phyloP scores from a whole-genome alignment of 1,139 yeast species.

The Barnettozyma hawaiiensis region DNA sequence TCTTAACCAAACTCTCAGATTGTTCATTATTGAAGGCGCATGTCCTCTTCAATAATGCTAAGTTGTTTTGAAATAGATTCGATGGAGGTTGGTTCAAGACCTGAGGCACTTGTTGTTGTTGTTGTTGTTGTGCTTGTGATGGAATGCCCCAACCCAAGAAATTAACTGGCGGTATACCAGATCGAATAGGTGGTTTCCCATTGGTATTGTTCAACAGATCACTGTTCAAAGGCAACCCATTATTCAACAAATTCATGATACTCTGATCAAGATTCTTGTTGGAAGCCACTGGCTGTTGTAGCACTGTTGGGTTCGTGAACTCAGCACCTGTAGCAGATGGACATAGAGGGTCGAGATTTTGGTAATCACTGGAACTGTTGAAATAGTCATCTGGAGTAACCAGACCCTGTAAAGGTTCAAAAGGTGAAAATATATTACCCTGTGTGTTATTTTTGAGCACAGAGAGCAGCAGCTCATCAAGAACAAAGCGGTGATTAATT shows the following conservation, averaged over 20 bases:
- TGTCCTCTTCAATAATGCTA: not conserved
- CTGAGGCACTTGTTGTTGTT: not conserved
- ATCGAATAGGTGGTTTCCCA: not conserved
- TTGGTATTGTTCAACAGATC: not conserved
- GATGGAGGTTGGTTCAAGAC: not conserved
- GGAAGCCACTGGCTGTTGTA: not conserved
- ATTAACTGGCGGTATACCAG: not conserved
- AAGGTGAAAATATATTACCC: not conserved
- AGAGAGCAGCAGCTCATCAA: not conserved
- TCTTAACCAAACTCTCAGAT: not conserved
- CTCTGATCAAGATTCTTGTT: slow-evolving; percentile 10
- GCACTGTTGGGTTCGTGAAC: not conserved
- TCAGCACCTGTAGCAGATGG: not conserved
- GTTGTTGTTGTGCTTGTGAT: not conserved
- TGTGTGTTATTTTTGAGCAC: not conserved
- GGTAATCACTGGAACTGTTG: not conserved
- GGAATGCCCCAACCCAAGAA: not conserved
- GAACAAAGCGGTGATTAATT: not conserved
- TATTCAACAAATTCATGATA: slow-evolving; percentile 9
- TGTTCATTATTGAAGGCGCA: not conserved
- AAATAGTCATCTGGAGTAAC: not conserved
- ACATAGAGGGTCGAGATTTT: not conserved
- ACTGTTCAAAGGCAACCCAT: not conserved
- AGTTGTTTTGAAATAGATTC: not conserved
- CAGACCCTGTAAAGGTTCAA: not conserved